Base-by-base conservation (phyloP, 129 eudicot species). In the sunflower (Helianthus annuus) region DNA sequence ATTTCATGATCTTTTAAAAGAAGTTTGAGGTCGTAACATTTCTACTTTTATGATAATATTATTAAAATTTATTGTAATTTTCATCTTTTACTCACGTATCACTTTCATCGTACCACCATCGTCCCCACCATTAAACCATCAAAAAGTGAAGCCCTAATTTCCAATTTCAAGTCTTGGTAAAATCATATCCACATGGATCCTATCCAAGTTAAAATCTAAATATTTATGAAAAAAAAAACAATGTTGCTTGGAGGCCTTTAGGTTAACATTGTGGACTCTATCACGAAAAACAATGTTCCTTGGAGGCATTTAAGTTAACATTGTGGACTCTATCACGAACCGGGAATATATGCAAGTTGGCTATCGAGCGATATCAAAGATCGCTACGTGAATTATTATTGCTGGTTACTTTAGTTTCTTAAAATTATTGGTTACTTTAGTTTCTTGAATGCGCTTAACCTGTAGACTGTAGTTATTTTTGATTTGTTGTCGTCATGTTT, bases 361-460 rank as follows among this genome's bases (percentile, higher is more conserved):
- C 38, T 85, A n/a, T 59, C 84, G 6, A 72, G 69, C 1, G 49
- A 85, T 62, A 72, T 85, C 7, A 69, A 85, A 9, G 71, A 82
- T 72, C 84, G 90, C 8, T 78, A 76, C 42, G 6, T 75, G 10
- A 84, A 79, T 76, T 85, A 82, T 10, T 82, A 62, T 38, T 85
- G 82, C 67, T 76, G 80, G 77, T 60, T 79, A 15, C 71, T 81
- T 27, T 27, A 27, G 32, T 27, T 27, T 27, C 32, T 27, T 27
- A 27, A 27, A 27, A 27, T 2, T 27, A 32, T 32, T 32, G 36
- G 36, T 32, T 32, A 32, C 36, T 32, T 32, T 62, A 64, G 70
- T 51, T 54, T 65, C 15, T 72, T 85, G 73, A 79, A 79, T 64
- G 42, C 64, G 22, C 45, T 85, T 10, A 79, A 82, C 69, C 64